These are phyloP conservation scores for Leccinum pseudoinsigne DNA, from an alignment of 1,284 basidiomycete genomes.

Conservation along the genomic window DNA sequence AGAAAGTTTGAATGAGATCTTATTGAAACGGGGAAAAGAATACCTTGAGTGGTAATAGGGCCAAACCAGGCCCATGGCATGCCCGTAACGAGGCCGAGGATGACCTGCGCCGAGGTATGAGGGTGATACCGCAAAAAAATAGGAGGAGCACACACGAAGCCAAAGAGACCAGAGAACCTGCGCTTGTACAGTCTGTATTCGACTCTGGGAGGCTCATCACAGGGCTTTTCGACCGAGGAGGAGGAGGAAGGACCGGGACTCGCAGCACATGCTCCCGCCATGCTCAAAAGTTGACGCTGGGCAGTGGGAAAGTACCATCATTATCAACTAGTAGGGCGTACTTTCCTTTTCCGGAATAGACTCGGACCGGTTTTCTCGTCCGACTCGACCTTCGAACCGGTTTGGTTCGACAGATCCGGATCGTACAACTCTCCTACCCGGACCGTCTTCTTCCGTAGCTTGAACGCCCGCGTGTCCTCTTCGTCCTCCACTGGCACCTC, in stretches of 20 bases:
- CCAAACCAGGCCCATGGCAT: slow-evolving; percentile 77
- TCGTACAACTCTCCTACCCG: slow-evolving; percentile 66
- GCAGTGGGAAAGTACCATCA: background rate
- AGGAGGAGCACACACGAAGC: slow-evolving; percentile 46
- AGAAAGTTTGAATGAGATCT: background rate
- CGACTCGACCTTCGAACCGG: slow-evolving; percentile 8
- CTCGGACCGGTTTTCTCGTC: slow-evolving; percentile 13
- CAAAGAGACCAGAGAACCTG: slow-evolving; percentile 63
- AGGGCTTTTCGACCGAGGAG: slow-evolving; percentile 5
- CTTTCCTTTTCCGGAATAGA: slow-evolving; percentile 26
- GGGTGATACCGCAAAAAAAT: background rate
- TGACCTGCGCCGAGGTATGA: slow-evolving; percentile 39
- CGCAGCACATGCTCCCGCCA: background rate
- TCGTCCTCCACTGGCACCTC: slow-evolving; percentile 29
- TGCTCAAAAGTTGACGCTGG: background rate
- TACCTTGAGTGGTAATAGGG: slow-evolving; percentile 69
- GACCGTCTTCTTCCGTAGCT: slow-evolving; percentile 61
- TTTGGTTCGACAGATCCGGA: slow-evolving; percentile 42
- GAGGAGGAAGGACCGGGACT: background rate
- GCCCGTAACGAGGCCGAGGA: slow-evolving; percentile 60
- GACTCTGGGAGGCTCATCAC: background rate
- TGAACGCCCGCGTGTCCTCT: slow-evolving; percentile 59
- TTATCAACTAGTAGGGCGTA: background rate
- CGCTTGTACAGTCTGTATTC: slow-evolving; percentile 63
- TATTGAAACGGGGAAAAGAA: slow-evolving; percentile 5